Evolutionary conservation across 1,284 basidiomycete genomes (phyloP), one percentile per base, ranked within the genome.

Genomic region (Agaricales sp.): DNA sequence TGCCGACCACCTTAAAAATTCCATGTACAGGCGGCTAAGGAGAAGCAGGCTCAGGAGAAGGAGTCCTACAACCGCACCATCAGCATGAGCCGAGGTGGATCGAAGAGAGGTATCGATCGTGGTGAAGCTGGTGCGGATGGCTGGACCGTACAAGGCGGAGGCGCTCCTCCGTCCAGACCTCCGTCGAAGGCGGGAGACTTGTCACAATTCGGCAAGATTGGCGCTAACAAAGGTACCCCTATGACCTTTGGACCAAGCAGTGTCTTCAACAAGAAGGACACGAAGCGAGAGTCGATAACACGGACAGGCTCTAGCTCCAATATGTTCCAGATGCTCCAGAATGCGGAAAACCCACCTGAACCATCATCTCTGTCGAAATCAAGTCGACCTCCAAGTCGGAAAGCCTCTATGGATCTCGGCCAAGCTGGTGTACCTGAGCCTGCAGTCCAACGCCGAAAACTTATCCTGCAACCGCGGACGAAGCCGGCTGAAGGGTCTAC

Each of bases 161-260:
- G 74, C 54, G 66, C 77, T 48, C 67, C 80, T 53, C 39, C 39
- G n/a, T 8, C n/a, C n/a, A 73, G 79, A 25, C 78, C 80, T 47
- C 79, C 79, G 47, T 70, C 82, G 53, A 91, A 92, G 63, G 91
- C 83, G 52, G 88, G 90, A 22, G 91, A 94, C 63, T 73, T 95
- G 48, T 86, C 87, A 25, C 78, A 86, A 60, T 89, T 97, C 63
- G 87, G 93, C 58, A 87, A 93, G 68, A 85, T 92, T 61, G 78
- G 64, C 64, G 88, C 87, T 63, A 63, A 68, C 22, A 23, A 58
- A 1, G 65, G 50, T 14, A 61, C 74, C 14, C 70, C 73, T 2
- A 78, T 82, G 65, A 80, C 78, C 0, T 87, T 90, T 58, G 86
- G 84, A 3, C 92, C 92, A 1, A 77, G 80, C 54, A 87, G 83